phyloP scores from a whole-genome alignment of 768 basidiomycete genomes.

The Russula ochroleuca region DNA sequence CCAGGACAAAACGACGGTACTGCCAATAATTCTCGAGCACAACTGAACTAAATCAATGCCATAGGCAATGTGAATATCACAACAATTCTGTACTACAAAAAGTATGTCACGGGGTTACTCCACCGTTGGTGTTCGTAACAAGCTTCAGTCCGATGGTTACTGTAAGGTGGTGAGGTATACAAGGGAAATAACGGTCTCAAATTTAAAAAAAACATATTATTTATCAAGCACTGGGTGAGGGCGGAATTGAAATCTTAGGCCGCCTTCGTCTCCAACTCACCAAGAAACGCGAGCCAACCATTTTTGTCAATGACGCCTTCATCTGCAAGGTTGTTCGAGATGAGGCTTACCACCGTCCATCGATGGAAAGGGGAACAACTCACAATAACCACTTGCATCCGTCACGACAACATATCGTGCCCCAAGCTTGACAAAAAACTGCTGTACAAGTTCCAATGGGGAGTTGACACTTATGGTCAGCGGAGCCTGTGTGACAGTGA shows the following conservation, averaged over 20 bases:
- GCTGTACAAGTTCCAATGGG: constrained; percentile 88
- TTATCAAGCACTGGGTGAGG: not conserved
- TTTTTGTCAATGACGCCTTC: constrained; percentile 94
- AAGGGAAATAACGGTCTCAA: not conserved
- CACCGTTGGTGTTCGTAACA: not conserved
- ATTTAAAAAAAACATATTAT: not conserved
- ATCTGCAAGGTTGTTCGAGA: constrained; percentile 43
- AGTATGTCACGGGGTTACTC: not conserved
- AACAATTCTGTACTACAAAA: not conserved
- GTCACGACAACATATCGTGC: constrained; percentile 85
- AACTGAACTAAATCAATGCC: not conserved
- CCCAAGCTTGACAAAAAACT: constrained; percentile 91
- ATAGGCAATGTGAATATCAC: not conserved
- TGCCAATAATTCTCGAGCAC: not conserved
- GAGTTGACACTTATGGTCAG: constrained; percentile 78
- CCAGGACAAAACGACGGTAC: too few species aligned
- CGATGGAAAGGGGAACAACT: constrained; percentile 30
- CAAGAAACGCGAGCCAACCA: constrained; percentile 85
- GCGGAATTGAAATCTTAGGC: not conserved
- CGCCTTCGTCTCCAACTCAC: constrained; percentile 54
- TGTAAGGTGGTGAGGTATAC: not conserved
- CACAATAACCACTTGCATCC: constrained; percentile 79
- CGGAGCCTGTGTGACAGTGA: constrained; percentile 57
- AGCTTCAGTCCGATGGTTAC: not conserved
- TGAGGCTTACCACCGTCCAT: not conserved